A percentile compares a stretch with the other conserved stretches of the same genome.
Evolutionary conservation across 257 asterid species (phyloP).

Genomic region (Prunella vulgaris): DNA sequence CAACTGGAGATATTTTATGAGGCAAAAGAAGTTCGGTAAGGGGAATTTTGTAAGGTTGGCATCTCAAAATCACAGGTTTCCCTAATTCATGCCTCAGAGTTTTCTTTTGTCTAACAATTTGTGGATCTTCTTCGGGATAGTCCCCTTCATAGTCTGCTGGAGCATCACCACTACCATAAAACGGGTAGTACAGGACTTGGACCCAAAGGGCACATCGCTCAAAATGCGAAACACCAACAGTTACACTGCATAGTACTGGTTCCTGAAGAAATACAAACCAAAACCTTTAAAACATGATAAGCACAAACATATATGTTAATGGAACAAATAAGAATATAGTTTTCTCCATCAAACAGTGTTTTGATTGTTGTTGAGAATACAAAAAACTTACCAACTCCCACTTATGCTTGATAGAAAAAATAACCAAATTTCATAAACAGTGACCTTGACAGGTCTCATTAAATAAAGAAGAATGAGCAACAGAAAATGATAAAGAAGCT

Average conservation of each 20-base stretch:
- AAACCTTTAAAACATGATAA: conserved; percentile 2
- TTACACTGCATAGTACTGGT: conserved; percentile 80
- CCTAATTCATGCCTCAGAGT: conserved; percentile 56
- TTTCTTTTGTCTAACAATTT: conserved; percentile 58
- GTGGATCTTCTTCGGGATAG: conserved; percentile 73
- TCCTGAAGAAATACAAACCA: conserved; percentile 49
- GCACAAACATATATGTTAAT: background rate
- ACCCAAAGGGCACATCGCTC: conserved; percentile 82
- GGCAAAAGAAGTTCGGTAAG: conserved; percentile 90
- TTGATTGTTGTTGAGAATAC: background rate
- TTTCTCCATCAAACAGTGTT: background rate
- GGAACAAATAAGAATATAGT: background rate
- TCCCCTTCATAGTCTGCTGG: conserved; percentile 66
- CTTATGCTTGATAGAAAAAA: background rate
- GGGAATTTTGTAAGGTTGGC: conserved; percentile 93
- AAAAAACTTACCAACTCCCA: background rate
- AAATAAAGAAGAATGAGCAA: conserved; percentile 6
- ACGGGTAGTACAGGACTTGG: conserved; percentile 87
- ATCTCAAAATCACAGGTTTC: conserved; percentile 82
- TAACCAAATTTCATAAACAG: background rate
- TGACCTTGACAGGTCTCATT: conserved; percentile 8
- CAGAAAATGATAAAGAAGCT: conserved; percentile 8
- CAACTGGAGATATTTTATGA: conserved; percentile 93
- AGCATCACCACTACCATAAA: conserved; percentile 66
- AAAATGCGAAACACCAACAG: conserved; percentile 89